These are phyloP conservation scores for Exsudoporus floridanus DNA, from an alignment of 1,284 basidiomycete genomes.

Conservation along the genomic window DNA sequence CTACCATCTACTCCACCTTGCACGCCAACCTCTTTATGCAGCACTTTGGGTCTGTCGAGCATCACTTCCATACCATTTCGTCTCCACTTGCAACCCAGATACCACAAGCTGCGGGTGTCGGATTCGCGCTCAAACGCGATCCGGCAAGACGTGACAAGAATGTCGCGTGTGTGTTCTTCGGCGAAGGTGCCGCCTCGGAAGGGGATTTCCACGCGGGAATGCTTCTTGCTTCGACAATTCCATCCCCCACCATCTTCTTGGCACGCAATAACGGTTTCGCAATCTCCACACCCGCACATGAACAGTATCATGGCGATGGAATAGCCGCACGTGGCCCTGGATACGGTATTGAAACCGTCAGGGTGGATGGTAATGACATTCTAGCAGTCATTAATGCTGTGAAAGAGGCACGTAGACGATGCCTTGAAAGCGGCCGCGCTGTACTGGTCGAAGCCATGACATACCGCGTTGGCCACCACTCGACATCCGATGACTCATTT, in stretches of 20 bases:
- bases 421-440: constrained; percentile 77
- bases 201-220: constrained; percentile 80
- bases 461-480: constrained; percentile 93
- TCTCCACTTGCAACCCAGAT: constrained; percentile 95
- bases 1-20: background rate
- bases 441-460: constrained; percentile 93
- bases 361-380: constrained; percentile 94
- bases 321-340: constrained; percentile 90
- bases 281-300: constrained; percentile 87
- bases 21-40: constrained; percentile 29
- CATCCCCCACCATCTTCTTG: constrained; percentile 71
- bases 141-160: constrained; percentile 69
- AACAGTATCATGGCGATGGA: constrained; percentile 93
- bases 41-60: constrained; percentile 84
- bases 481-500: constrained; percentile 92
- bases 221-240: constrained; percentile 73
- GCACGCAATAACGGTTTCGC: constrained; percentile 91
- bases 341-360: constrained; percentile 89
- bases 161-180: constrained; percentile 89
- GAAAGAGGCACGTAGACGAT: constrained; percentile 73
- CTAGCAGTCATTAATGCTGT: constrained; percentile 85
- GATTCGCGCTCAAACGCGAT: constrained; percentile 82
- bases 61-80: constrained; percentile 93
- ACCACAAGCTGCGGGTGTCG: constrained; percentile 93
- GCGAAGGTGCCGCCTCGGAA: constrained; percentile 79